A percentile compares a stretch with the other conserved stretches of the same genome.
phyloP scores from a whole-genome alignment of 768 basidiomycete species.

The Lyophyllum shimeji region DNA sequence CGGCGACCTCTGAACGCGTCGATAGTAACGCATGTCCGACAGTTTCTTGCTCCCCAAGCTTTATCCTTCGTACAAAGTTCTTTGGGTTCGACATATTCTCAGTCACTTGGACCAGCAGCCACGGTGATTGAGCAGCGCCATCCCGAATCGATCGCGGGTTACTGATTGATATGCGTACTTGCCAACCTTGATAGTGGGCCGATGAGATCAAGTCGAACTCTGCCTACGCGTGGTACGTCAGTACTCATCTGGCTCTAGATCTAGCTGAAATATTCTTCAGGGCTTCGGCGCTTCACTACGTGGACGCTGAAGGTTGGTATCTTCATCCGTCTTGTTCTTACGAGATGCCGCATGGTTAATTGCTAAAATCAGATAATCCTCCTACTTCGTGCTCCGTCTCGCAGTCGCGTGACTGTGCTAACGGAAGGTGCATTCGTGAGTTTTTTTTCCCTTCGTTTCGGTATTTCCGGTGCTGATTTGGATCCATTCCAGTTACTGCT shows the following conservation, averaged over 20 bases:
- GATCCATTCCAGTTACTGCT: constrained; percentile 39
- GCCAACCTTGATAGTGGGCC: constrained; percentile 41
- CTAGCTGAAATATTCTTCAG: constrained; percentile 16
- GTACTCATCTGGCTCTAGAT: background rate
- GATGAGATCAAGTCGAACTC: constrained; percentile 43
- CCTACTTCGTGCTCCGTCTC: constrained; percentile 48
- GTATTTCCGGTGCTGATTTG: constrained; percentile 18
- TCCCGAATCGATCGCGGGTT: background rate
- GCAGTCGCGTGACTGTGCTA: constrained; percentile 44
- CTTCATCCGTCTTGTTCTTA: constrained; percentile 3
- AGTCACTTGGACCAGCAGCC: constrained; percentile 49
- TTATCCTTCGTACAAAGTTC: constrained; percentile 45
- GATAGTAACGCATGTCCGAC: constrained; percentile 7
- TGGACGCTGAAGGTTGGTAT: constrained; percentile 45
- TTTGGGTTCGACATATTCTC: constrained; percentile 40
- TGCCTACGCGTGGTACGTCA: constrained; percentile 39
- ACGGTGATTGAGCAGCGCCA: constrained; percentile 28
- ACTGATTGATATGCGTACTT: background rate
- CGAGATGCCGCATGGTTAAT: background rate
- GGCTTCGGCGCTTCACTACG: constrained; percentile 45
- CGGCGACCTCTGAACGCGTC: background rate
- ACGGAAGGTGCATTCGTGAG: constrained; percentile 40
- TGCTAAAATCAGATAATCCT: constrained; percentile 33
- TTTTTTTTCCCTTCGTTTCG: constrained; percentile 14
- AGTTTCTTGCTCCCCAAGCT: constrained; percentile 52